Base-by-base conservation (phyloP, 2,329 filamentous ascomycete species). In the Aspergillus transmontanensis region DNA sequence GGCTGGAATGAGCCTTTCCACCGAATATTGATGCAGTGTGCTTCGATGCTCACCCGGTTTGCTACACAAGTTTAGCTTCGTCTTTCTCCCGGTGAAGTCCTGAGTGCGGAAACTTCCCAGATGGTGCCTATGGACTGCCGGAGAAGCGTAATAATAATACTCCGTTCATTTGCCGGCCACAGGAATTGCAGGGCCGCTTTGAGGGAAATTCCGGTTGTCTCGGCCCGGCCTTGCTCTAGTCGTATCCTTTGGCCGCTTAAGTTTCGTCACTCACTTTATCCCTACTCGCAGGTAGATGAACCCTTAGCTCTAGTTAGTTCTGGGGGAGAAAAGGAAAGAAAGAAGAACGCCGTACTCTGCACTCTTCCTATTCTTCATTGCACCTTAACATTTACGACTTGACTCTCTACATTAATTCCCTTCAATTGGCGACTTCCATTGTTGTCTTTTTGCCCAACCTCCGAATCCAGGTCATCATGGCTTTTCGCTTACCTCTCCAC, bases 401-500 rank as follows among this genome's bases (percentile, higher is more conserved):
- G 9, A 34, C 4, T n/a, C 28, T 21, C 16, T 51, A 16, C 26
- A 23, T 21, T 36, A 14, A 26, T 36, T n/a, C 6, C n/a, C n/a
- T 19, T 39, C 51, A 23, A 39, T 55, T 28, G n/a, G 32, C 30
- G 9, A 39, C 23, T 19, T 55, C n/a, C 14, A 26, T 34, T 19
- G 14, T 55, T 55, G 32, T 36, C 7, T 14, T 51, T 9, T 51
- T 41, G 39, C 14, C 26, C 48, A 30, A 21, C 19, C 51, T 21
- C 30, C 9, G 19, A 21, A 39, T 58, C 26, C 30, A 26, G 57
- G 43, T 65, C 55, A 69, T 58, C 65, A 80, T 80, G 78, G 74
- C 76, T 71, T 74, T 75, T 73, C 76, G 78, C 66, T 71, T 79
- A 68, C 73, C 77, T 60, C 64, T 79, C 51, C 66, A 69, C 58